Evolutionary conservation across 1,284 basidiomycete genomes (phyloP).

Genomic region (Ustilago xerochloae): DNA sequence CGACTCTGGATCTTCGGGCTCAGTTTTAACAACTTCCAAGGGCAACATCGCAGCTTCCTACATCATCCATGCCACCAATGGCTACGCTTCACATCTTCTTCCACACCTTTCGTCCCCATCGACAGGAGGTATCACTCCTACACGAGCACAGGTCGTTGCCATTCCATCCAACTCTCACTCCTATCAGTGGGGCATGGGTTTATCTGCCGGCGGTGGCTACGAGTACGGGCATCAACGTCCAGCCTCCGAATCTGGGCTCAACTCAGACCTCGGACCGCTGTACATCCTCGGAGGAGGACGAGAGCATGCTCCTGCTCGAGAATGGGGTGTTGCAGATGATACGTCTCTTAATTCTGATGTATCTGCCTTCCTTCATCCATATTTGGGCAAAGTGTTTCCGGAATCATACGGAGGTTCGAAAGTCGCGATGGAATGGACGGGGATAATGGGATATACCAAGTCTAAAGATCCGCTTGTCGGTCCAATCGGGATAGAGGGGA

Average conservation of each 20-base stretch:
- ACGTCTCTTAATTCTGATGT: slow-evolving; percentile 72
- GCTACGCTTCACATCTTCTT: slow-evolving; percentile 77
- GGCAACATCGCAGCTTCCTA: slow-evolving; percentile 72
- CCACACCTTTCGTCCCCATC: slow-evolving; percentile 73
- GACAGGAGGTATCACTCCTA: slow-evolving; percentile 73
- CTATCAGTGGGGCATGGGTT: slow-evolving; percentile 31
- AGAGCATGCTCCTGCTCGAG: slow-evolving; percentile 71
- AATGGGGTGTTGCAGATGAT: slow-evolving; percentile 76
- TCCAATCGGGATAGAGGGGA: slow-evolving; percentile 4
- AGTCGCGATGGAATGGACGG: slow-evolving; percentile 77
- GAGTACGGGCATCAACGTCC: slow-evolving; percentile 85
- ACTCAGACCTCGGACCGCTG: slow-evolving; percentile 57
- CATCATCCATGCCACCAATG: slow-evolving; percentile 84
- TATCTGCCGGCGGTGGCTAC: slow-evolving; percentile 70
- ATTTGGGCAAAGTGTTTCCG: slow-evolving; percentile 68
- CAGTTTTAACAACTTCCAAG: background rate
- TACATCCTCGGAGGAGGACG: slow-evolving; percentile 81
- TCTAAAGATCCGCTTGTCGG: slow-evolving; percentile 77
- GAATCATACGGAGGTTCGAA: slow-evolving; percentile 70
- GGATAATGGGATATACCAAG: slow-evolving; percentile 82
- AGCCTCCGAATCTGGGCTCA: background rate
- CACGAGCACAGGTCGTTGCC: slow-evolving; percentile 79
- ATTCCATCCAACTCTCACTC: slow-evolving; percentile 71
- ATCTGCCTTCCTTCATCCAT: slow-evolving; percentile 64
- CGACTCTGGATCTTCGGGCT: background rate